These are phyloP conservation scores for Talaromyces proteolyticus DNA, from an alignment of 495 filamentous ascomycete species.

Conservation along the genomic window DNA sequence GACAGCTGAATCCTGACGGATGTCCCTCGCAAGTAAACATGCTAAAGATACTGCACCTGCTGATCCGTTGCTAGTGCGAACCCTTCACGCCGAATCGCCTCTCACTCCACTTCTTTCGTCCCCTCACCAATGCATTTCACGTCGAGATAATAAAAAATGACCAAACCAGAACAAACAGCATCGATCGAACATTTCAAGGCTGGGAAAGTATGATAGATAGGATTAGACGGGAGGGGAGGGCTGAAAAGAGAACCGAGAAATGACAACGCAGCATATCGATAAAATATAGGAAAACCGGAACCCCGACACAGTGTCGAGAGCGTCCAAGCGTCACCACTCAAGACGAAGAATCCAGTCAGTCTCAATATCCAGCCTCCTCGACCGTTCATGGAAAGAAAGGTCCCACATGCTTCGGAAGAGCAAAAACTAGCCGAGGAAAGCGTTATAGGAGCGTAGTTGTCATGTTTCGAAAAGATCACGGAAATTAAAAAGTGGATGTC, in stretches of 20 bases:
- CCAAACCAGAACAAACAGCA: slow-evolving; percentile 1
- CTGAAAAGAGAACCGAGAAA: background rate
- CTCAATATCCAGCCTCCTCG: background rate
- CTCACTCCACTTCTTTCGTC: background rate
- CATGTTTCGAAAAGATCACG: slow-evolving; percentile 7
- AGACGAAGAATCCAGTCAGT: slow-evolving; percentile 11
- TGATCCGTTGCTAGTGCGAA: background rate
- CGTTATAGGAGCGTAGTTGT: slow-evolving; percentile 1
- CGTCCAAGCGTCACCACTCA: slow-evolving; percentile 19
- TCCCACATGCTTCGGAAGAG: slow-evolving; percentile 4
- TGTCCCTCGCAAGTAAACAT: background rate
- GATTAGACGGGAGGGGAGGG: background rate
- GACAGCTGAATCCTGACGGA: background rate
- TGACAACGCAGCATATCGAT: background rate
- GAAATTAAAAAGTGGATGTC: slow-evolving; percentile 6
- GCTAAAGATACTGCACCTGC: background rate
- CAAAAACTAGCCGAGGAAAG: slow-evolving; percentile 5
- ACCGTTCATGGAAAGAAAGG: slow-evolving; percentile 3
- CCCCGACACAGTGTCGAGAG: background rate
- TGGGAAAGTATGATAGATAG: background rate
- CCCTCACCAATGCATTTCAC: slow-evolving; percentile 4
- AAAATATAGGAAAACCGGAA: background rate
- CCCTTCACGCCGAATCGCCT: background rate
- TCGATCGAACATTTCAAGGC: background rate
- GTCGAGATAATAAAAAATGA: slow-evolving; percentile 9